Evolutionary conservation across 257 asterid species (phyloP).

Genomic region (Solanum clarkiae): DNA sequence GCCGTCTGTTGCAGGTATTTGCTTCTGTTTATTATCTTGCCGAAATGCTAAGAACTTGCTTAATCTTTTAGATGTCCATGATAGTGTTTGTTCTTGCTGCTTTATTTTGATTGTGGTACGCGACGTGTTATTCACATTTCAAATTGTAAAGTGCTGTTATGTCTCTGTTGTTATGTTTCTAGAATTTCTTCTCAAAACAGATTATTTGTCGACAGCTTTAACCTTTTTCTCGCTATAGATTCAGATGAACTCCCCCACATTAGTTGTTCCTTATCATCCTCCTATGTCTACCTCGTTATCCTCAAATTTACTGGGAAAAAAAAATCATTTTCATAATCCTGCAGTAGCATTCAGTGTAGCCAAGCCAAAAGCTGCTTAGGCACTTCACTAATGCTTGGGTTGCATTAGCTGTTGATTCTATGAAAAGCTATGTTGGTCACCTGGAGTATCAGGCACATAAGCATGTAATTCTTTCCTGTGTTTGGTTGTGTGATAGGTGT

Average conservation of each 20-base stretch:
- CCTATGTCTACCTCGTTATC: not conserved
- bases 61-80: not conserved
- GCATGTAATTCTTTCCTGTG: too few relatives aligned
- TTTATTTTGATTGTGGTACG: not conserved
- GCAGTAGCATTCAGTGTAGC: not conserved
- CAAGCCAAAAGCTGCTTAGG: not conserved
- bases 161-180: not conserved
- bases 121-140: not conserved
- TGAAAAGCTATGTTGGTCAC: not conserved
- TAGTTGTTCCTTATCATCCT: not conserved
- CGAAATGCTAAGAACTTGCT: not conserved
- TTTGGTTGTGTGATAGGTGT: not conserved
- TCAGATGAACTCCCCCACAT: slow-evolving; percentile 16
- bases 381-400: not conserved
- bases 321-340: not conserved
- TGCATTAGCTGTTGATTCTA: not conserved
- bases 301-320: not conserved
- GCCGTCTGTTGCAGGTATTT: not conserved
- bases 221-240: slow-evolving; percentile 11
- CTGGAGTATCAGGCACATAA: too few relatives aligned
- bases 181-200: not conserved
- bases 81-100: not conserved
- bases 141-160: not conserved
- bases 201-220: not conserved
- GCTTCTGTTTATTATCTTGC: not conserved